Percentiles rank a stretch among this genome's conserved stretches.
Conservation (phyloP, 2,329 filamentous ascomycete genomes). For the Malbranchea cinnamomea region DNA sequence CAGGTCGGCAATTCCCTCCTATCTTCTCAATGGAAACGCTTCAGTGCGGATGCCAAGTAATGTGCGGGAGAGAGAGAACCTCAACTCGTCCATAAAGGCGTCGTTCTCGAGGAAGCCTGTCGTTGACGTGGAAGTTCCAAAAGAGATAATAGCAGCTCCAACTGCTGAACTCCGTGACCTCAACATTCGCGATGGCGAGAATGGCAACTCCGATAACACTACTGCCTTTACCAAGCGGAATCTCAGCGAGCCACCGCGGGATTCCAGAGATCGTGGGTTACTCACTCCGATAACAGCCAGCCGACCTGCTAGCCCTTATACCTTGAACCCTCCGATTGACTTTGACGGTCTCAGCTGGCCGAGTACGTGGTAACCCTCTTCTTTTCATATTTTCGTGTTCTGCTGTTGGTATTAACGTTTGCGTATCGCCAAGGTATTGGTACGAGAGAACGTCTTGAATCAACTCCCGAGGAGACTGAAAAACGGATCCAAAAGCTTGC, state of each 20-base stretch:
- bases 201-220: constrained; percentile 6
- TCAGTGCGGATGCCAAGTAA: constrained; percentile 36
- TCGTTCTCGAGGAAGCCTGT: constrained; percentile 38
- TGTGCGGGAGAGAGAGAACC: constrained; percentile 40
- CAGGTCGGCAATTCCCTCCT: constrained; percentile 39
- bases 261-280: constrained; percentile 37
- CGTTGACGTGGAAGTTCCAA: constrained; percentile 22
- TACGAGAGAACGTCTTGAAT: constrained; percentile 38
- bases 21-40: constrained; percentile 41
- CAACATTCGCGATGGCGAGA: constrained; percentile 5
- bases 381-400: background rate
- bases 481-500: constrained; percentile 45
- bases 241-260: constrained; percentile 36
- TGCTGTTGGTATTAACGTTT: too few relatives aligned
- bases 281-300: constrained; percentile 38
- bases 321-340: constrained; percentile 34
- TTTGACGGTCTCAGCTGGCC: constrained; percentile 39
- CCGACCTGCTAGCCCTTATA: constrained; percentile 36
- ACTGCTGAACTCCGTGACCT: background rate
- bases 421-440: constrained; percentile 31
- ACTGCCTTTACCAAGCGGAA: constrained; percentile 11
- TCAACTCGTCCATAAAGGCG: constrained; percentile 43
- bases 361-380: constrained; percentile 24
- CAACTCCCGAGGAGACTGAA: constrained; percentile 42
- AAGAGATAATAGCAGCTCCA: background rate